Percentiles rank a stretch among this genome's conserved stretches.
Conservation (phyloP, 2,329 filamentous ascomycete species). For the Diplodia mutila region DNA sequence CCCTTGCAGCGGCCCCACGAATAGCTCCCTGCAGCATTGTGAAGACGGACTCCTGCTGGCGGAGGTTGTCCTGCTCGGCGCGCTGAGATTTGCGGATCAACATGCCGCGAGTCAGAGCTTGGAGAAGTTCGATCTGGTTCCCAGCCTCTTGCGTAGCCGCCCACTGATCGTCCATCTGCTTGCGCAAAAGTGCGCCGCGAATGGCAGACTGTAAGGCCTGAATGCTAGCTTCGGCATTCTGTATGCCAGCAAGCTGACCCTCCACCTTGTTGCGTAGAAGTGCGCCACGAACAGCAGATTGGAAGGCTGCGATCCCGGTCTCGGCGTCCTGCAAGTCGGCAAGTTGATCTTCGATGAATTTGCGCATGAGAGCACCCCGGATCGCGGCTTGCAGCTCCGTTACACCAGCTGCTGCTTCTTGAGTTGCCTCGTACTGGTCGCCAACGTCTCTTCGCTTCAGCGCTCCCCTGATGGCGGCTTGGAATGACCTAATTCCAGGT, state of each 20-base stretch:
- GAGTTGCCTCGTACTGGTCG: constrained; percentile 56
- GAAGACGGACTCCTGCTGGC: constrained; percentile 45
- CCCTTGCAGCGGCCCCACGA: constrained; percentile 54
- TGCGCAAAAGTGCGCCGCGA: constrained; percentile 68
- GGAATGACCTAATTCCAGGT: constrained; percentile 54
- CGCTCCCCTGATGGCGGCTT: constrained; percentile 60
- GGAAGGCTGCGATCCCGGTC: constrained; percentile 57
- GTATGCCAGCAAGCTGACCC: constrained; percentile 52
- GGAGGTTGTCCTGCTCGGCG: constrained; percentile 40
- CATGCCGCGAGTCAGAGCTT: constrained; percentile 48
- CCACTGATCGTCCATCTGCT: constrained; percentile 38
- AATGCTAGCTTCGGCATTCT: constrained; percentile 64
- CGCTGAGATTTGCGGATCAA: constrained; percentile 44
- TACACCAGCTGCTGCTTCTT: constrained; percentile 62
- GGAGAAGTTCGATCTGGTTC: constrained; percentile 36
- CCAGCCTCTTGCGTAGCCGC: constrained; percentile 27
- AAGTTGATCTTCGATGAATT: constrained; percentile 52
- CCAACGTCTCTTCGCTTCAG: constrained; percentile 47
- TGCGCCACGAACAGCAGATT: constrained; percentile 66
- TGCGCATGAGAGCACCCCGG: constrained; percentile 68
- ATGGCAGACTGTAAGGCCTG: constrained; percentile 58
- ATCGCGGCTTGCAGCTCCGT: constrained; percentile 58
- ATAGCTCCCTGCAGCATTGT: constrained; percentile 67
- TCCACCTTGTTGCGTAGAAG: constrained; percentile 63
- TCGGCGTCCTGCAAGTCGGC: constrained; percentile 64